These are phyloP conservation scores for Pseudogymnoascus sp. DNA, from an alignment of 2,329 filamentous ascomycete species.

Conservation along the genomic window DNA sequence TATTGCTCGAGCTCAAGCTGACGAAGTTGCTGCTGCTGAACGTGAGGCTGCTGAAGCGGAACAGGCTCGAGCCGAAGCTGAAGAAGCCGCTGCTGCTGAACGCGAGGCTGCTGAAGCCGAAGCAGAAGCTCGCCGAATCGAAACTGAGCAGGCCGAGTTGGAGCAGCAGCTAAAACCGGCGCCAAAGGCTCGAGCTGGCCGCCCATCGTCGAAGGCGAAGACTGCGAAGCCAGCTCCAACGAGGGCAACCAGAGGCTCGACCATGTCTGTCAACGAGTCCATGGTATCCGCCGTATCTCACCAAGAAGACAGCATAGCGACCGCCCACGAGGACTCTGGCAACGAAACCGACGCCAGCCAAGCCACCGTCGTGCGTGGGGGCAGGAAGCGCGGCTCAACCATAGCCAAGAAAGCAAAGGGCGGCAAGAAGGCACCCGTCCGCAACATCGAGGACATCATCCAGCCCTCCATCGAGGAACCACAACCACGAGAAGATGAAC, in stretches of 20 bases:
- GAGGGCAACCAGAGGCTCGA: slow-evolving; percentile 18
- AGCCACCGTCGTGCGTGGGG: slow-evolving; percentile 21
- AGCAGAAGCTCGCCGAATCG: not conserved
- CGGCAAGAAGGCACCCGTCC: slow-evolving; percentile 18
- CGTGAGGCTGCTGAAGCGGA: not conserved
- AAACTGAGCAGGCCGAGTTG: not conserved
- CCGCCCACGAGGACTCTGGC: slow-evolving; percentile 21
- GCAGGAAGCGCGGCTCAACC: slow-evolving; percentile 18
- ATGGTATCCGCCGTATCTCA: slow-evolving; percentile 19
- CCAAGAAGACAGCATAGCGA: slow-evolving; percentile 9
- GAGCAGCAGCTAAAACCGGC: not conserved
- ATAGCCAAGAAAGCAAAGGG: slow-evolving; percentile 21
- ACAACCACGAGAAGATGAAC: not conserved
- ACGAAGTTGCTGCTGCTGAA: slow-evolving; percentile 7
- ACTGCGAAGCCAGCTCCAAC: not conserved
- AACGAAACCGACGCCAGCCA: slow-evolving; percentile 27
- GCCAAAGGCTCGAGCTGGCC: not conserved
- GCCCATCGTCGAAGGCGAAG: not conserved
- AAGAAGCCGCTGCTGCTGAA: not conserved
- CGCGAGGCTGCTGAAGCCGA: not conserved
- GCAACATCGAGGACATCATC: slow-evolving; percentile 22
- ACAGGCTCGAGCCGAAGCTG: not conserved
- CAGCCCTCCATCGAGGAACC: slow-evolving; percentile 11
- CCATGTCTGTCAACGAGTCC: slow-evolving; percentile 14
- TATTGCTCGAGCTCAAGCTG: not conserved